phyloP scores from a whole-genome alignment of 192 early-diverging fungal species.

The Backusella westeae region DNA sequence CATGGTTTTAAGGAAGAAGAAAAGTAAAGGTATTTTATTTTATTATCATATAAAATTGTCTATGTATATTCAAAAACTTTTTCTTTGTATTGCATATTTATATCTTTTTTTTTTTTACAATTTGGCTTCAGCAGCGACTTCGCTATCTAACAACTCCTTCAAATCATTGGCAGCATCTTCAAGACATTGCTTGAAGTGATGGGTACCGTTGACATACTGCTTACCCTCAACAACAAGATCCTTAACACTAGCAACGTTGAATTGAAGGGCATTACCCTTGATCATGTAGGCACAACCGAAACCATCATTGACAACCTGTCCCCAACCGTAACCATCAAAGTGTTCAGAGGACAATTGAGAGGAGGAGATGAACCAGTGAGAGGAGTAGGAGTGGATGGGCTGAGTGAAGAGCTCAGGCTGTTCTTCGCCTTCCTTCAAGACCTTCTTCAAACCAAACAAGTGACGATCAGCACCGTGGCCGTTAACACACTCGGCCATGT shows the following conservation, averaged over 20 bases:
- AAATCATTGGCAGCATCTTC: conserved; percentile 89
- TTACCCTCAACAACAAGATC: conserved; percentile 54
- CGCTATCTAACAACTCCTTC: conserved; percentile 65
- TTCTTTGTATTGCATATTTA: background rate
- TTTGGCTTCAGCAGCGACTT: conserved; percentile 62
- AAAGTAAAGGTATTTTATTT: conserved; percentile 4
- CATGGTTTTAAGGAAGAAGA: background rate
- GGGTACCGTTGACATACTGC: conserved; percentile 48
- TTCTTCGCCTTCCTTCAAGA: conserved; percentile 66
- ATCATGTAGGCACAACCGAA: conserved; percentile 96
- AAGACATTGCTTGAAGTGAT: conserved; percentile 76
- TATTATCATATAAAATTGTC: conserved; percentile 1
- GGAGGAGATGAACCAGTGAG: conserved; percentile 91
- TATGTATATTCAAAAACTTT: background rate
- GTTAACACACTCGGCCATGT: conserved; percentile 80
- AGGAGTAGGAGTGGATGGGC: conserved; percentile 73
- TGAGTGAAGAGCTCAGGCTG: conserved; percentile 88
- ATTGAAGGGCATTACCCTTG: conserved; percentile 79
- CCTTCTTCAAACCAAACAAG: conserved; percentile 79
- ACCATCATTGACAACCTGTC: conserved; percentile 54
- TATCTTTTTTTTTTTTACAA: conserved; percentile 41
- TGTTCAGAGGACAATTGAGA: conserved; percentile 90
- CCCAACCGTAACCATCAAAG: conserved; percentile 89
- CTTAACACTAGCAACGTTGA: conserved; percentile 82
- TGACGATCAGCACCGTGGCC: conserved; percentile 91